phyloP scores from a whole-genome alignment of 768 basidiomycete species.

The Naematelia aurantialba region DNA sequence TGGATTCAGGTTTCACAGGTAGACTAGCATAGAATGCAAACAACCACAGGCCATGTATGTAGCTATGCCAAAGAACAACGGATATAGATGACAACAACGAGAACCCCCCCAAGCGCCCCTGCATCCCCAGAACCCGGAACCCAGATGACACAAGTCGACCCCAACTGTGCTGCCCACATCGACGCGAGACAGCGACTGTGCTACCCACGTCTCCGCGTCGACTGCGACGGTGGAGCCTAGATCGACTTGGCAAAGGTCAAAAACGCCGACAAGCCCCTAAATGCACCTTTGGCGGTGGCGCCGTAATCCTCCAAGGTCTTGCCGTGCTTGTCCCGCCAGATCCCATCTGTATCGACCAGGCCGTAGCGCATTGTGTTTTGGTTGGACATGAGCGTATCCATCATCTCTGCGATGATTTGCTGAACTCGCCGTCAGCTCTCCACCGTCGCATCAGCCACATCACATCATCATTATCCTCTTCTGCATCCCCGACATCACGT shows the following conservation, averaged over 20 bases:
- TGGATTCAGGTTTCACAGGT: too few species aligned
- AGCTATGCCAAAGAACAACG: too few species aligned
- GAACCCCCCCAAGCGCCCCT: too few species aligned
- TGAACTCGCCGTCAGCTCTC: constrained; percentile 7
- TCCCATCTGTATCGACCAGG: constrained; percentile 56
- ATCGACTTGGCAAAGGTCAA: constrained; percentile 47
- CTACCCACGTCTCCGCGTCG: too few species aligned
- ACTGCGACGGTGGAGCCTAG: constrained; percentile 5
- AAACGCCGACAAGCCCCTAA: constrained; percentile 45
- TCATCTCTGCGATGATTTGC: constrained; percentile 59
- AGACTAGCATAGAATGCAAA: too few species aligned
- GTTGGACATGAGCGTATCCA: constrained; percentile 51
- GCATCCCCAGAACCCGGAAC: too few species aligned
- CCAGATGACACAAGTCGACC: too few species aligned
- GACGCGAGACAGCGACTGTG: too few species aligned
- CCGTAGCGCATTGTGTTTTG: constrained; percentile 60
- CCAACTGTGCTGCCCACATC: too few species aligned
- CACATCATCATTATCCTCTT: too few species aligned
- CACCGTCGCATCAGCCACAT: not conserved
- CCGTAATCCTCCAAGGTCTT: constrained; percentile 49
- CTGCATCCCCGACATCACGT: not conserved
- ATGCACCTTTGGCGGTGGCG: constrained; percentile 35
- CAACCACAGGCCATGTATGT: too few species aligned
- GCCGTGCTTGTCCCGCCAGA: constrained; percentile 59
- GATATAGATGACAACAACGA: too few species aligned